Base-by-base conservation (phyloP, 2,329 filamentous ascomycete genomes). In the Chaetomium strumarium region DNA sequence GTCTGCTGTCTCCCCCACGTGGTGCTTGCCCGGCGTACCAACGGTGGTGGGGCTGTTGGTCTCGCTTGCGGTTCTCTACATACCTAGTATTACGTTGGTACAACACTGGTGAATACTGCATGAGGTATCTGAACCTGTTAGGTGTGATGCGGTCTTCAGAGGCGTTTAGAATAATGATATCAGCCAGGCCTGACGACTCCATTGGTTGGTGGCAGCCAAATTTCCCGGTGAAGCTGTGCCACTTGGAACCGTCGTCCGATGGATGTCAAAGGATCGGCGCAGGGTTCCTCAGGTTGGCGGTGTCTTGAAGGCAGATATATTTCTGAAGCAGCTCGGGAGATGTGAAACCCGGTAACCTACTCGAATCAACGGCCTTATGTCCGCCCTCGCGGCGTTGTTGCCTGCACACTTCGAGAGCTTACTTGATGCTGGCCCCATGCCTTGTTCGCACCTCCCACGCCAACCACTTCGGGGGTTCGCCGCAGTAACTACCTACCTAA, bases 291-390 rank as follows among this genome's bases (percentile, higher is more conserved):
- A 5, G 34, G 11, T 14, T 3, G n/a, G 7, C 34, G 13, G 14
- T 4, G 7, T 37, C 34, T 43, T 24, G 33, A 20, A 51, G 48
- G 48, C 48, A 51, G 48, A 45, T 14, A 29, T 33, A 24, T 45
- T 51, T 17, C 33, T 36, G 34, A 33, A 45, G 24, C 39, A 43
- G 12, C 33, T 12, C n/a, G 37, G 20, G 20, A 10, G 12, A n/a
- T 16, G 6, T 37, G 49, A 37, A 47, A 49, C 45, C 31, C n/a
- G 43, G 34, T 4, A 19, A n/a, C n/a, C n/a, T n/a, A n/a, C 24
- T 7, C 39, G 36, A 34, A 38, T 10, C 36, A 19, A 33, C 29
- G 29, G 20, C 52, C 45, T 16, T 16, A 39, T 19, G 19, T 20
- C 16, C 19, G 34, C 30, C 11, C 3, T 20, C 46, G 9, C 17